Base-by-base conservation (phyloP, 2,329 filamentous ascomycete species). In the Monosporascus sp. region DNA sequence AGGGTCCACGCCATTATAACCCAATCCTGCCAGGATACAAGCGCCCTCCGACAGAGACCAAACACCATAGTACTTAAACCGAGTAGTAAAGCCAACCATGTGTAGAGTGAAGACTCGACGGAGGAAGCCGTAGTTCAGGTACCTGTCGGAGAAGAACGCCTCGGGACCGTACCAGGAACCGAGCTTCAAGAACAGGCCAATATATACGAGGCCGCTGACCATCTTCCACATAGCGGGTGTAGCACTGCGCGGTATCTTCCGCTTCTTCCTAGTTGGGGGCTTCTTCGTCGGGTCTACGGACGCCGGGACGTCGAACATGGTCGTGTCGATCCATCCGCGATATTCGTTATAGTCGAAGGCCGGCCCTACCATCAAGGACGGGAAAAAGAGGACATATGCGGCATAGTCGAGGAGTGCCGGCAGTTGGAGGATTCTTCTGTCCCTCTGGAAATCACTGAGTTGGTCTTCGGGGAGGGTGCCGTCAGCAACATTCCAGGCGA, bases 401-500 rank as follows among this genome's bases (percentile, higher is more conserved):
- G 87, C 77, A 66, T 88, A 99, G 72, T 97, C 89, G 37, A 97
- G 73, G 1, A 94, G 66, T 20, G 75, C 70, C 0, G 95, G 95
- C 52, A 99, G 77, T 46, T 89, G 73, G 50, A 77, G 79, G 43
- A 99, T 80, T 47, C 88, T 88, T 31, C 89, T 84, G 58, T 92
- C 88, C 65, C 87, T 92, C 69, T 99, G 94, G 46, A 88, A 83
- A 48, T 94, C 89, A 1, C 89, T 89, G n/a, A 99, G 81, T 53
- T 92, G 83, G 44, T 87, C 80, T 18, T 87, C 83, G 3, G 90
- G 85, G 20, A 96, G 78, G 54, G 87, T 84, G 20, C 94, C 95
- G 69, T 99, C 94, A 64, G 94, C 91, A 8, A 97, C 87, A 67
- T 97, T 97, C 94, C 94, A 99, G 74, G 90, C 96, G 67, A 99